Conservation (phyloP, 23 red algal species). For the Gracilaria domingensis region DNA sequence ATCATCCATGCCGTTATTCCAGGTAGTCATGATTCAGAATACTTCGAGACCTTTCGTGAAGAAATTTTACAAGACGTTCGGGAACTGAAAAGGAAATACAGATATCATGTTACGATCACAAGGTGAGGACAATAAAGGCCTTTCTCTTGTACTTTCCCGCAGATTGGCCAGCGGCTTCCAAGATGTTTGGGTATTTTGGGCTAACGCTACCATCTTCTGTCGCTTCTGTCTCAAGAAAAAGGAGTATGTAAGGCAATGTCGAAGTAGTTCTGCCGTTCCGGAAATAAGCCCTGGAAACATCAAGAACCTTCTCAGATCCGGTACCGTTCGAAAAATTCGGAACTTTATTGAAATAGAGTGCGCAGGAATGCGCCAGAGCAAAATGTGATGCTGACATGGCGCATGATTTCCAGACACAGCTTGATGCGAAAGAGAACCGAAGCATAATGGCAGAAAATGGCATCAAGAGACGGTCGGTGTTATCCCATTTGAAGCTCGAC, state of each 20-base stretch:
- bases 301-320: neutral
- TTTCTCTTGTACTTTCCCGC: neutral
- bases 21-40: too few species aligned
- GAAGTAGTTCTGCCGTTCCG: neutral
- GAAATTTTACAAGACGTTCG: neutral
- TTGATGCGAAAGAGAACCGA: too few species aligned
- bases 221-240: slow-evolving; percentile 14
- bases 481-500: neutral
- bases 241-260: neutral
- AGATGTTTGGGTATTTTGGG: slow-evolving; percentile 7
- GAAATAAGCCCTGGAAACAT: neutral
- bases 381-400: neutral
- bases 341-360: neutral
- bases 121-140: neutral
- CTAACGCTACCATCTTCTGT: neutral
- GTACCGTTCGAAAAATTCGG: neutral
- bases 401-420: neutral
- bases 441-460: neutral
- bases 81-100: neutral
- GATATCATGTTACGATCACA: neutral
- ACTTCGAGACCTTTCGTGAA: slow-evolving; percentile 6
- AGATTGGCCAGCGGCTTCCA: slow-evolving; percentile 21
- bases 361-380: neutral
- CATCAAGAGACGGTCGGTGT: neutral
- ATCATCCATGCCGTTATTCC: too few species aligned